These are phyloP conservation scores for Margaritispora aquatica DNA, from an alignment of 495 filamentous ascomycete genomes.

Conservation along the genomic window DNA sequence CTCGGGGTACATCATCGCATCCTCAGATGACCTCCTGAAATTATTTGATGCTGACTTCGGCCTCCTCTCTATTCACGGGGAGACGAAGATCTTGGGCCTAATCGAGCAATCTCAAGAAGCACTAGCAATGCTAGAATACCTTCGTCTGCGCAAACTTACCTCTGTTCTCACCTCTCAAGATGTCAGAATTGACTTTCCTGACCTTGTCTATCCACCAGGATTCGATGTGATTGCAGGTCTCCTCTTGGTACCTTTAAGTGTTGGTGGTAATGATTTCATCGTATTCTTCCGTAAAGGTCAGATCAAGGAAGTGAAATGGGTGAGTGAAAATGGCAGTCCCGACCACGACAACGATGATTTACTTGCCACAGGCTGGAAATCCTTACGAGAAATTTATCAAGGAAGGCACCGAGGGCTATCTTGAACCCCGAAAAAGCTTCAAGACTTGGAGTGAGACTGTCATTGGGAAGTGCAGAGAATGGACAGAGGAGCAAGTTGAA, in stretches of 20 bases:
- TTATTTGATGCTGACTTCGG: slow-evolving; percentile 89
- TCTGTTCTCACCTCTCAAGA: slow-evolving; percentile 77
- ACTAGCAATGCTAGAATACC: slow-evolving; percentile 78
- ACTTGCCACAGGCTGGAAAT: slow-evolving; percentile 57
- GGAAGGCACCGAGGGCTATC: slow-evolving; percentile 59
- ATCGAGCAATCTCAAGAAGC: slow-evolving; percentile 76
- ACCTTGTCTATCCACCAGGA: slow-evolving; percentile 73
- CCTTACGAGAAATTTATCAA: slow-evolving; percentile 75
- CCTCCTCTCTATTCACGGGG: slow-evolving; percentile 75
- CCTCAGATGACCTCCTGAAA: slow-evolving; percentile 79
- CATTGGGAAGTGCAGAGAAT: slow-evolving; percentile 67
- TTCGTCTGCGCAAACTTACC: slow-evolving; percentile 69
- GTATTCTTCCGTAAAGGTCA: slow-evolving; percentile 85
- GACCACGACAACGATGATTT: no score
- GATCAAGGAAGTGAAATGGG: slow-evolving; percentile 60
- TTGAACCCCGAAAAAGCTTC: slow-evolving; percentile 75
- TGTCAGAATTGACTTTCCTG: slow-evolving; percentile 72
- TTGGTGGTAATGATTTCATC: slow-evolving; percentile 78
- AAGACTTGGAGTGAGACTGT: slow-evolving; percentile 71
- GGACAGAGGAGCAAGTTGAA: slow-evolving; percentile 71
- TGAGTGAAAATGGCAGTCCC: no score
- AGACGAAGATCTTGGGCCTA: slow-evolving; percentile 81
- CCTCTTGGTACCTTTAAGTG: slow-evolving; percentile 75
- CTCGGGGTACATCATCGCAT: slow-evolving; percentile 88
- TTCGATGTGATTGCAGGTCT: slow-evolving; percentile 76